Base-by-base conservation (phyloP, 2,329 filamentous ascomycete species). In the Diaporthe longicolla region DNA sequence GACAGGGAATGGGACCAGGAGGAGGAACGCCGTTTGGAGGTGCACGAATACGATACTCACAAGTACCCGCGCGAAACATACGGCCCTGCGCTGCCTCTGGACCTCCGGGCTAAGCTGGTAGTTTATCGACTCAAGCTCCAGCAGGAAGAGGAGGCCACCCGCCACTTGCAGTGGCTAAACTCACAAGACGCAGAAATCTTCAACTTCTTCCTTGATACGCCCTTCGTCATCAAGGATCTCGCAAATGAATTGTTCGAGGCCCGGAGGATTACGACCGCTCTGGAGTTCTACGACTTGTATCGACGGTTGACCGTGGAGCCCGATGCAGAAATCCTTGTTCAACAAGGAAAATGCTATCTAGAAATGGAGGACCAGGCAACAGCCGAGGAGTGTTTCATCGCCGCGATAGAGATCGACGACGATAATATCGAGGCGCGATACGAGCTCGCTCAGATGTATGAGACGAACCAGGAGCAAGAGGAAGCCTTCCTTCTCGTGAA, bases 1-100 rank as follows among this genome's bases (percentile, higher is more conserved):
- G 95, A 98, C 81, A 89, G 95, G 73, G 97, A 99, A 83, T 99
- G 95, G 91, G 97, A 99, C 81, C 83, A 89, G 7, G 89, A 92
- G 58, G 90, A 95, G 79, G 86, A 88, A 26, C 92, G 97, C 75
- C 91, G 95, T 73, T 82, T 85, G 2, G 83, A 88, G 73, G 88
- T 94, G 7, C 82, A 89, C 2, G 89, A 89, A 1, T 98, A 93
- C 80, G 82, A 87, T 11, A 85, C 87, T 6, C 87, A 84, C 4
- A 83, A 82, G 58, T 90, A 90, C 80, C 85, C 88, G 1, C 79
- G 83, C 5, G 85, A 87, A 8, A 85, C 88, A 0, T 98, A 98
- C 81, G 95, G 94, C 0, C 82, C 88, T 52, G 91, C 92, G 1
- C 85, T 98, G 52, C 96, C 95, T 0, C 82, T 95, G 7, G 95